These are phyloP conservation scores for Erigeron philadelphicus DNA, from an alignment of 140 eudicot species.

Conservation along the genomic window DNA sequence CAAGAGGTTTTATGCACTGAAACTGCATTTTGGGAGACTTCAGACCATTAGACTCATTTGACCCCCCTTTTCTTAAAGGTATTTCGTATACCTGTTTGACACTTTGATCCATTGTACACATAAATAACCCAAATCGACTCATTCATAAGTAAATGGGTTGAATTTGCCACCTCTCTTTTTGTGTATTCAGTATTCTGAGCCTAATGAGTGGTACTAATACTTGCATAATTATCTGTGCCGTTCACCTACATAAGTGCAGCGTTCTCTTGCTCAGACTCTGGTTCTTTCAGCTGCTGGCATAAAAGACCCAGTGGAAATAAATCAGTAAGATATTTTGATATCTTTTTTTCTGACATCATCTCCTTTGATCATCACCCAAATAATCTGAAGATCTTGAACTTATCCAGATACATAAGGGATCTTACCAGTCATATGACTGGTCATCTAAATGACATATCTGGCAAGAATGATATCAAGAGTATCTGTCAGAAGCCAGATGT, in stretches of 20 bases:
- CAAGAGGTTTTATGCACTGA: slow-evolving; percentile 4
- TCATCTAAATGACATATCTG: slow-evolving; percentile 61
- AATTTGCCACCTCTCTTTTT: slow-evolving; percentile 6
- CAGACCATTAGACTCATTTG: neutral
- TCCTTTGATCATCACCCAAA: neutral
- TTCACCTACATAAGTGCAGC: slow-evolving; percentile 46
- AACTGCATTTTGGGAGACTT: neutral
- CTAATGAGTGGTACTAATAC: slow-evolving; percentile 9
- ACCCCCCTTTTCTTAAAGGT: neutral
- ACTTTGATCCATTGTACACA: neutral
- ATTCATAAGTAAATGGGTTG: neutral
- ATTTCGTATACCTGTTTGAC: neutral
- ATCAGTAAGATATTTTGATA: slow-evolving; percentile 47
- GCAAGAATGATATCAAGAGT: slow-evolving; percentile 60
- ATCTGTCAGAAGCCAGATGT: slow-evolving; percentile 71
- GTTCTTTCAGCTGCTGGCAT: slow-evolving; percentile 79
- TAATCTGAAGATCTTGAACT: neutral
- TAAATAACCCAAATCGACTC: neutral
- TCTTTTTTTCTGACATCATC: neutral
- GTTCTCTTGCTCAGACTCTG: slow-evolving; percentile 86
- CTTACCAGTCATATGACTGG: slow-evolving; percentile 64
- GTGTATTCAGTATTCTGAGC: neutral
- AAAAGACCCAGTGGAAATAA: slow-evolving; percentile 45
- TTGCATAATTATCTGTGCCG: neutral
- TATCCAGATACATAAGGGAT: slow-evolving; percentile 57